A percentile compares a stretch with the other conserved stretches of the same genome.
These are phyloP conservation scores for Diplodia seriata DNA, from an alignment of 2,329 filamentous ascomycete species.

Conservation along the genomic window DNA sequence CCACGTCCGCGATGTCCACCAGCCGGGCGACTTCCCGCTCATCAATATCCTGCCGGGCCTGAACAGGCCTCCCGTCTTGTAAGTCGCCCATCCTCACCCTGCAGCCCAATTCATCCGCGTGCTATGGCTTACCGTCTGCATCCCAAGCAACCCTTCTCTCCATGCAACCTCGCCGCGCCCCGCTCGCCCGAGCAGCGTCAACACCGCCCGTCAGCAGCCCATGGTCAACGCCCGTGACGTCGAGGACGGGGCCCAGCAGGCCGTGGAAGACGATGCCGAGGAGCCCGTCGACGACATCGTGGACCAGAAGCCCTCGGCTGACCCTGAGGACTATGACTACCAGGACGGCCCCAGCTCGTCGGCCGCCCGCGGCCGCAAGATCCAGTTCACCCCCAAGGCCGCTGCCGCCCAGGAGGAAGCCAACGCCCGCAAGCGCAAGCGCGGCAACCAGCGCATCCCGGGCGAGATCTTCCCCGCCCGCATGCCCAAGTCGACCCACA, in stretches of 20 bases:
- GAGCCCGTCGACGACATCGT: neutral
- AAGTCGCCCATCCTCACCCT: slow-evolving; percentile 1
- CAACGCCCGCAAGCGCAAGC: slow-evolving; percentile 23
- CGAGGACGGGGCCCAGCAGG: neutral
- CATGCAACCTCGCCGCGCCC: slow-evolving; percentile 16
- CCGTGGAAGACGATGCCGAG: neutral
- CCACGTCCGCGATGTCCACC: slow-evolving; percentile 29
- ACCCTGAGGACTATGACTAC: neutral
- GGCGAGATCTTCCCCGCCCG: slow-evolving; percentile 29
- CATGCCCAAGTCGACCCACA: slow-evolving; percentile 2
- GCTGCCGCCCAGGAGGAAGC: slow-evolving; percentile 18
- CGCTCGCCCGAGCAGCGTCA: neutral
- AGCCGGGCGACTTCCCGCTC: slow-evolving; percentile 13
- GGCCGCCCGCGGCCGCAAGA: slow-evolving; percentile 15
- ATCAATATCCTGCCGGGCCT: slow-evolving; percentile 18
- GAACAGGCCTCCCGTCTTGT: slow-evolving; percentile 28
- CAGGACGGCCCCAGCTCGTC: neutral
- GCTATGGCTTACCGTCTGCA: neutral
- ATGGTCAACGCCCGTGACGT: neutral
- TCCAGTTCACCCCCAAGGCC: slow-evolving; percentile 28
- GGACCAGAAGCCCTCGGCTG: neutral
- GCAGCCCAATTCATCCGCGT: neutral
- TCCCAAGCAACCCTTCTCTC: slow-evolving; percentile 17
- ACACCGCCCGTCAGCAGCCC: neutral
- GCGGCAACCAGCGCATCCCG: slow-evolving; percentile 13